Base-by-base conservation (phyloP, 1,284 basidiomycete species). In the Sporisorium iseilematis-ciliati region DNA sequence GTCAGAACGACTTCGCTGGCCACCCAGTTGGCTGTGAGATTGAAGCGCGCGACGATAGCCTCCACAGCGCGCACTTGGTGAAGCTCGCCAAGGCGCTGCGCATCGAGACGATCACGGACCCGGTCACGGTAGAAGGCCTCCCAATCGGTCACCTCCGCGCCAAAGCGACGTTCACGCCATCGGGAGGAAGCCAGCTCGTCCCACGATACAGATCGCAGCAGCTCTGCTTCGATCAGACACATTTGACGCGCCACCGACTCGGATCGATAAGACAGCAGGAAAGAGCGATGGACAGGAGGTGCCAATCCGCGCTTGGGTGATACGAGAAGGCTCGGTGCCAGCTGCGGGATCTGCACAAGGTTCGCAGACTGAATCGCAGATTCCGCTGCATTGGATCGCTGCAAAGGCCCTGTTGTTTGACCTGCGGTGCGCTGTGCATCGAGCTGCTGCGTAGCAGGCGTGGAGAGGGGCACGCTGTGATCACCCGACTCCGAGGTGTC, bases 41-140 rank as follows among this genome's bases (percentile, higher is more conserved):
- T 94, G 87, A 95, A 95, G 26, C 94, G 89, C 18, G 92, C 92
- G n/a, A 93, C 90, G 31, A 94, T 89, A 35, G 91, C 91, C 48
- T 81, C 80, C 26, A 83, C 78, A 18, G 69, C 75, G 16, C 71
- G 61, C 38, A 79, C 78, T 31, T 78, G 70, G 20, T 67, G 48
- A 7, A 70, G 40, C 33, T 60, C 62, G 55, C 69, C 69, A n/a
- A 62, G 45, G 31, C 67, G 59, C 91, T 77, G 69, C 86, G 41
- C 88, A 71, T 91, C 91, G 1, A 89, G 88, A 78, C 92, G 92
- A 87, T 90, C 89, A 21, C 90, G 87, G 1, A 90, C 90, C 5
- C 92, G 87, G 54, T 93, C 91, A 68, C 92, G 91, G 73, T 94
- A 87, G 83, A 91, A 95, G 71, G 90, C 89, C 20, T 89, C 89